phyloP scores from a whole-genome alignment of 2,329 filamentous ascomycete species.

The Ophiostoma himal-ulmi region DNA sequence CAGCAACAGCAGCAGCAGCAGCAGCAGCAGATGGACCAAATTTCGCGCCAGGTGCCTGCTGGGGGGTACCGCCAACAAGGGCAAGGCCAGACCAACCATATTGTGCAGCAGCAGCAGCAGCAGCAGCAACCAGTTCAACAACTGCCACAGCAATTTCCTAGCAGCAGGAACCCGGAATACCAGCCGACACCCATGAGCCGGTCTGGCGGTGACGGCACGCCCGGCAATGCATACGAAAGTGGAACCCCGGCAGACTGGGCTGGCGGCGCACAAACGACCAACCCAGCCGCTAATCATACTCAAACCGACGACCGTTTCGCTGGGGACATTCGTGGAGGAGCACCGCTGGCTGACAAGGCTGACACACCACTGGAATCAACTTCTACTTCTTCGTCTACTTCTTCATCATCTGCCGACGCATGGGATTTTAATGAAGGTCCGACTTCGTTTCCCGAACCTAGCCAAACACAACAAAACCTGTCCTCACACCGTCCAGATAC shows the following conservation, averaged over 20 bases:
- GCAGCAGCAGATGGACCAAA: constrained; percentile 13
- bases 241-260: constrained; percentile 31
- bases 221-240: constrained; percentile 32
- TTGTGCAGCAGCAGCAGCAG: constrained; percentile 35
- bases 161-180: constrained; percentile 35
- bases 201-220: constrained; percentile 43
- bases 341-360: not conserved
- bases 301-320: not conserved
- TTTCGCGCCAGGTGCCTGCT: not conserved
- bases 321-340: not conserved
- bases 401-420: constrained; percentile 56
- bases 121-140: constrained; percentile 34
- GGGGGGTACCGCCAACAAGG: constrained; percentile 8
- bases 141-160: constrained; percentile 38
- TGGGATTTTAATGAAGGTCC: constrained; percentile 87
- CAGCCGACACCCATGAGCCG: constrained; percentile 49
- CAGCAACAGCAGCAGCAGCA: constrained; percentile 38
- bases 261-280: not conserved
- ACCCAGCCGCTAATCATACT: not conserved
- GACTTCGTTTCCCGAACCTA: constrained; percentile 54
- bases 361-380: constrained; percentile 25
- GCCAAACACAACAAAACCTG: constrained; percentile 30
- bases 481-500: constrained; percentile 67
- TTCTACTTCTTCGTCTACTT: constrained; percentile 38
- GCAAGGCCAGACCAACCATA: constrained; percentile 10